Percentiles rank a stretch among this genome's conserved stretches.
phyloP scores from a whole-genome alignment of 2,329 filamentous ascomycete species.

The Cercospora nicotianae region DNA sequence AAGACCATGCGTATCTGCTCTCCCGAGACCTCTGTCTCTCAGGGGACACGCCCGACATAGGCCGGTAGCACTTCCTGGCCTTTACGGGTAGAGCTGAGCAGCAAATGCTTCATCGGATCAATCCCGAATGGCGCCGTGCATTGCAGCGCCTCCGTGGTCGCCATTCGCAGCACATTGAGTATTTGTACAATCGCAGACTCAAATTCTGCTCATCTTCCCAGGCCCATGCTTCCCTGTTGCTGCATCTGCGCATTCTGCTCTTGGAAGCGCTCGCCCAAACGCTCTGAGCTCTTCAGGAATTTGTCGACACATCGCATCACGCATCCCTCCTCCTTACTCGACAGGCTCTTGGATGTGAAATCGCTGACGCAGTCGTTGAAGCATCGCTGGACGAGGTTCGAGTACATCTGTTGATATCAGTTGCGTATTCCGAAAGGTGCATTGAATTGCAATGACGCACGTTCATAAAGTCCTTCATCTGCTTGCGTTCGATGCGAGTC shows the following conservation, averaged over 20 bases:
- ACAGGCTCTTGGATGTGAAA: slow-evolving; percentile 95
- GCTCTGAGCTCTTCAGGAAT: slow-evolving; percentile 86
- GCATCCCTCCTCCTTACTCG: slow-evolving; percentile 84
- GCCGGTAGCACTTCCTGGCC: background rate
- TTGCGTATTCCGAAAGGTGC: background rate
- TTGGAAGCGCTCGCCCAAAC: slow-evolving; percentile 87
- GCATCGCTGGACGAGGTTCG: slow-evolving; percentile 78
- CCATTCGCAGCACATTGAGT: slow-evolving; percentile 7
- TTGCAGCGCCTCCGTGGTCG: slow-evolving; percentile 14
- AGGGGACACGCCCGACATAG: background rate
- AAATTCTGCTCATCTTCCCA: slow-evolving; percentile 25
- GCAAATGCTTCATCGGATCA: background rate
- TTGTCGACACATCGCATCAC: slow-evolving; percentile 95
- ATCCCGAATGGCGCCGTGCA: slow-evolving; percentile 23
- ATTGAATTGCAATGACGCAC: slow-evolving; percentile 56
- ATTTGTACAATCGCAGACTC: slow-evolving; percentile 17
- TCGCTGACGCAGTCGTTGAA: slow-evolving; percentile 97
- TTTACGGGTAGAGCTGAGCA: slow-evolving; percentile 19
- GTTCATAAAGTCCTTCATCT: slow-evolving; percentile 98
- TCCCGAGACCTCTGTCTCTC: background rate
- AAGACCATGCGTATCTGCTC: background rate
- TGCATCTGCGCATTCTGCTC: slow-evolving; percentile 70
- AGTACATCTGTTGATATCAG: slow-evolving; percentile 59
- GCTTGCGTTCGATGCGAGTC: slow-evolving; percentile 92
- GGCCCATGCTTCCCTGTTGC: slow-evolving; percentile 53